These are phyloP conservation scores for Datisca glomerata DNA, from an alignment of 306 rosid species.

Conservation along the genomic window DNA sequence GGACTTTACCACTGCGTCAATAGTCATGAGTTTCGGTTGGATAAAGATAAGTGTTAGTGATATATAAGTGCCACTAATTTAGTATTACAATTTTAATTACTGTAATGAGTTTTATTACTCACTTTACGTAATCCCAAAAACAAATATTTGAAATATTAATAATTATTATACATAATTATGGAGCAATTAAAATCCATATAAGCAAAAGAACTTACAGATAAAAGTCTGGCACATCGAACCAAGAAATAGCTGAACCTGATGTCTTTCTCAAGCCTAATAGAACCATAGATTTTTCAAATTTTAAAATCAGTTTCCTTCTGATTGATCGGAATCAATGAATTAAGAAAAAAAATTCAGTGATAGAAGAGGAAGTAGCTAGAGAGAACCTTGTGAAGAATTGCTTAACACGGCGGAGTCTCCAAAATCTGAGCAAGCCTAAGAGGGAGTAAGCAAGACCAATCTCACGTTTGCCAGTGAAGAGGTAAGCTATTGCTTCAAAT, in stretches of 20 bases:
- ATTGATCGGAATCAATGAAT: too few relatives aligned
- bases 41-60: too few relatives aligned
- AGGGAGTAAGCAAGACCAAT: slow-evolving; percentile 39
- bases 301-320: too few relatives aligned
- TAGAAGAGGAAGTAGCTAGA: neutral
- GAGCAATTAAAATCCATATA: slow-evolving; percentile 1
- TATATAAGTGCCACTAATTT: too few relatives aligned
- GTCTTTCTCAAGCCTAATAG: slow-evolving; percentile 82
- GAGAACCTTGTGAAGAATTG: slow-evolving; percentile 72
- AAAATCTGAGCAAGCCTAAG: slow-evolving; percentile 71
- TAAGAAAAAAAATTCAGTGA: neutral
- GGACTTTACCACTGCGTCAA: too few relatives aligned
- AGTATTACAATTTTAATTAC: too few relatives aligned
- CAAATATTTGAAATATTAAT: too few relatives aligned
- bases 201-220: slow-evolving; percentile 41
- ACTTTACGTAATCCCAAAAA: too few relatives aligned
- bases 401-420: slow-evolving; percentile 74
- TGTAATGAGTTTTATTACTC: too few relatives aligned
- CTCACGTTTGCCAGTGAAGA: slow-evolving; percentile 45
- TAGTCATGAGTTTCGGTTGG: too few relatives aligned
- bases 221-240: slow-evolving; percentile 73
- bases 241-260: slow-evolving; percentile 85
- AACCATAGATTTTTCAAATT: neutral
- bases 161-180: too few relatives aligned
- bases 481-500: slow-evolving; percentile 36